Conservation (phyloP, 2,329 filamentous ascomycete genomes). For the Hyphodiscus sp. region DNA sequence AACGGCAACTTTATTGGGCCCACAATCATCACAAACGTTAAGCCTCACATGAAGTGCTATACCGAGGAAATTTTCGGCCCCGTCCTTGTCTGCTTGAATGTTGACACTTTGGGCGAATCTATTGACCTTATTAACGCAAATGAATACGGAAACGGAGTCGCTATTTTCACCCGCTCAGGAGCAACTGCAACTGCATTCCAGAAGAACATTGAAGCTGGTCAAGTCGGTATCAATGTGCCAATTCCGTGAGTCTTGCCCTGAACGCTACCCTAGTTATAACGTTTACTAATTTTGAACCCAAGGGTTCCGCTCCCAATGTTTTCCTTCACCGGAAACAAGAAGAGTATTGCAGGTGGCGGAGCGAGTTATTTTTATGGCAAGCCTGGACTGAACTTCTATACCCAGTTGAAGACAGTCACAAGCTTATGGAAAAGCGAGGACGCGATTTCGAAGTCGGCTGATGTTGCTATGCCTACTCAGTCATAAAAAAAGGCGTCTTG, state of each 20-base stretch:
- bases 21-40: conserved; percentile 78
- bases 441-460: conserved; percentile 76
- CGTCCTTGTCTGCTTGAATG: conserved; percentile 74
- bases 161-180: conserved; percentile 76
- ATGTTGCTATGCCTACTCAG: conserved; percentile 80
- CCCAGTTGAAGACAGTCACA: conserved; percentile 96
- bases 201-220: conserved; percentile 74
- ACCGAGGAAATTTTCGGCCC: conserved; percentile 81
- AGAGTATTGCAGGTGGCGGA: conserved; percentile 83
- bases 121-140: conserved; percentile 78
- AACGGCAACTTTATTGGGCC: conserved; percentile 82
- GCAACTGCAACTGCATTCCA: conserved; percentile 74
- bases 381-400: conserved; percentile 90
- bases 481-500: neutral
- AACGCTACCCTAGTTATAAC: neutral
- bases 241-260: conserved; percentile 40
- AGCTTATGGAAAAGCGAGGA: conserved; percentile 83
- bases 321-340: conserved; percentile 75
- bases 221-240: conserved; percentile 80
- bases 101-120: conserved; percentile 71
- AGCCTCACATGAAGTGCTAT: conserved; percentile 76
- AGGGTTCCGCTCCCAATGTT: conserved; percentile 62
- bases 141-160: conserved; percentile 80
- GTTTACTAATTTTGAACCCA: conserved; percentile 4
- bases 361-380: conserved; percentile 93